phyloP scores from a whole-genome alignment of 495 filamentous ascomycete species.

The Stereocaulon alpinum region DNA sequence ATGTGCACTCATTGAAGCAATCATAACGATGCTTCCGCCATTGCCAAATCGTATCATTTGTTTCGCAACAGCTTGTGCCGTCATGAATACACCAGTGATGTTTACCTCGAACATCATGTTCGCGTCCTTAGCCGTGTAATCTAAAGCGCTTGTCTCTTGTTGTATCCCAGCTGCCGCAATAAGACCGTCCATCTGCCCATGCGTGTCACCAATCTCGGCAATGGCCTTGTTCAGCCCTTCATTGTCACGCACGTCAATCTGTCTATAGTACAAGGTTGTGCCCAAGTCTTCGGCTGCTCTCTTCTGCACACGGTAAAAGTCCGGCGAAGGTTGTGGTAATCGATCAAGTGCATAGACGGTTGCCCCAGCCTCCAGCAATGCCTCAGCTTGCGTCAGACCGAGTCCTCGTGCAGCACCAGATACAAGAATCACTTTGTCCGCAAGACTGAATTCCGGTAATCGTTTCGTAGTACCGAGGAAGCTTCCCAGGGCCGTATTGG shows the following conservation, averaged over 20 bases:
- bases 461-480: slow-evolving; percentile 27
- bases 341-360: slow-evolving; percentile 39
- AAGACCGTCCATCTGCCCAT: slow-evolving; percentile 65
- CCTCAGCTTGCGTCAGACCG: slow-evolving; percentile 69
- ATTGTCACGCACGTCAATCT: slow-evolving; percentile 76
- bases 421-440: slow-evolving; percentile 65
- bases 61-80: slow-evolving; percentile 57
- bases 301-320: slow-evolving; percentile 53
- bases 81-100: slow-evolving; percentile 69
- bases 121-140: slow-evolving; percentile 57
- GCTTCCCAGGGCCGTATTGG: slow-evolving; percentile 13
- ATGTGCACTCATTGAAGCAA: slow-evolving; percentile 64
- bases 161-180: slow-evolving; percentile 71
- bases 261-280: slow-evolving; percentile 64
- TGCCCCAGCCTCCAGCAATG: slow-evolving; percentile 70
- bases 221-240: slow-evolving; percentile 55
- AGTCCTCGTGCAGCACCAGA: slow-evolving; percentile 72
- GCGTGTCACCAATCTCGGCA: slow-evolving; percentile 53
- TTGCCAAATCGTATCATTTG: slow-evolving; percentile 67
- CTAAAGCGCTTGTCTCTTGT: slow-evolving; percentile 57
- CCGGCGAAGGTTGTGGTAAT: slow-evolving; percentile 39
- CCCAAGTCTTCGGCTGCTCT: slow-evolving; percentile 55
- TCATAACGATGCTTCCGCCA: slow-evolving; percentile 61
- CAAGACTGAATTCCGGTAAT: slow-evolving; percentile 71
- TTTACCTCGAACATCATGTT: slow-evolving; percentile 66